Evolutionary conservation across 306 rosid genomes (phyloP).

Genomic region (Casuarina glauca): DNA sequence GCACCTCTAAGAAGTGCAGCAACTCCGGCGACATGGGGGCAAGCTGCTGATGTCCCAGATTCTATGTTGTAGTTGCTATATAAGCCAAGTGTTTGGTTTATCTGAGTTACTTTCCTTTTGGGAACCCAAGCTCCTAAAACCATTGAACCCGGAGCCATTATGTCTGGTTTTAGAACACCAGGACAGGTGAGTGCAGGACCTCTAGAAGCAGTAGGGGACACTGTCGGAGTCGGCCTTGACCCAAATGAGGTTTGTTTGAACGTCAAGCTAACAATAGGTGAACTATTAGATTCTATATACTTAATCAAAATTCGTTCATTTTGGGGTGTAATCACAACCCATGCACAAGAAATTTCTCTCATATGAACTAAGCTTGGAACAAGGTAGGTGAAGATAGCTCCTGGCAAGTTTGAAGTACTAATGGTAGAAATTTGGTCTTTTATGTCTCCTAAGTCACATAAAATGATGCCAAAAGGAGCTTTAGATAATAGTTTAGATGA

Average conservation of each 20-base stretch:
- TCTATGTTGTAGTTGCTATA: background rate
- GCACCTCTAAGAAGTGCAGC: conserved; percentile 10
- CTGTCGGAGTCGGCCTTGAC: background rate
- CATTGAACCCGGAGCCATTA: conserved; percentile 6
- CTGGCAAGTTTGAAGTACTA: background rate
- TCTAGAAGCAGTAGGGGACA: background rate
- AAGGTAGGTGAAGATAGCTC: background rate
- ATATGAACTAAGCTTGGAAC: background rate
- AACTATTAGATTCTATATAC: background rate
- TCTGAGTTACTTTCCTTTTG: no score
- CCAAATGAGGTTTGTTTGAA: background rate
- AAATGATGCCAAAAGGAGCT: background rate
- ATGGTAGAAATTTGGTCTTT: background rate
- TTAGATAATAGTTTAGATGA: no score
- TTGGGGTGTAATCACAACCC: background rate
- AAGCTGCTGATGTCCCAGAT: conserved; percentile 13
- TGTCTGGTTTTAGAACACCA: conserved; percentile 8
- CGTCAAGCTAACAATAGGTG: background rate
- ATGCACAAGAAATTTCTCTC: background rate
- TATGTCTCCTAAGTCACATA: background rate
- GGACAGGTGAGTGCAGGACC: conserved; percentile 1
- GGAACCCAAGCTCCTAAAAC: background rate
- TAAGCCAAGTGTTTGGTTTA: background rate
- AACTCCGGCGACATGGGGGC: conserved; percentile 11
- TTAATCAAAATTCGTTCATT: background rate